A percentile compares a stretch with the other conserved stretches of the same genome.
phyloP scores from a whole-genome alignment of 352 stramenopile species.

The Saprolegnia diclina region DNA sequence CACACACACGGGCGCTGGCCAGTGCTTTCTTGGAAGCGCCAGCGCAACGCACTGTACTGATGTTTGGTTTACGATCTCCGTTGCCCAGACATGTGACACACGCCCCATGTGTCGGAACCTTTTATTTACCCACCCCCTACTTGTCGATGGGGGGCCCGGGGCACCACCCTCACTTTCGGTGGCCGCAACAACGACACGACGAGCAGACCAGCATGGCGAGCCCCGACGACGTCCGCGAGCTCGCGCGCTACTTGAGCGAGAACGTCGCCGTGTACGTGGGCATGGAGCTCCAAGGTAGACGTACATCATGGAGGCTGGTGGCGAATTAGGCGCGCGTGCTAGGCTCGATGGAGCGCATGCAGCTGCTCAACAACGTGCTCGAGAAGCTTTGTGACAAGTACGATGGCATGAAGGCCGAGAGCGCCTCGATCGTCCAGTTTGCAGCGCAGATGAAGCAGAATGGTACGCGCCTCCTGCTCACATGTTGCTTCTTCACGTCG shows the following conservation, averaged over 20 bases:
- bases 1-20: too few species aligned
- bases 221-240: conserved; percentile 43
- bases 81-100: not conserved
- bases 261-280: conserved; percentile 63
- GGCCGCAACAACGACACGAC: not conserved
- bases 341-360: conserved; percentile 74
- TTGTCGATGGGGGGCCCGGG: not conserved
- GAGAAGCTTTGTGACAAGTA: conserved; percentile 60
- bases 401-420: conserved; percentile 48
- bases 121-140: not conserved
- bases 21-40: too few species aligned
- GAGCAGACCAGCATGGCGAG: not conserved
- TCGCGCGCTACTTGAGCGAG: conserved; percentile 62
- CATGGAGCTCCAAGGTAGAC: conserved; percentile 50
- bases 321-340: not conserved
- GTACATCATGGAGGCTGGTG: not conserved
- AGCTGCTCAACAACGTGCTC: conserved; percentile 60
- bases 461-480: conserved; percentile 34
- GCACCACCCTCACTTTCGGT: not conserved
- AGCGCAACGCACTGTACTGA: too few species aligned
- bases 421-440: conserved; percentile 52
- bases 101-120: not conserved
- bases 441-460: conserved; percentile 60
- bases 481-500: not conserved
- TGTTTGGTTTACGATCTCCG: too few species aligned